A percentile compares a stretch with the other conserved stretches of the same genome.
Evolutionary conservation across 2,329 filamentous ascomycete species (phyloP).

Genomic region (Coniochaeta sp.): DNA sequence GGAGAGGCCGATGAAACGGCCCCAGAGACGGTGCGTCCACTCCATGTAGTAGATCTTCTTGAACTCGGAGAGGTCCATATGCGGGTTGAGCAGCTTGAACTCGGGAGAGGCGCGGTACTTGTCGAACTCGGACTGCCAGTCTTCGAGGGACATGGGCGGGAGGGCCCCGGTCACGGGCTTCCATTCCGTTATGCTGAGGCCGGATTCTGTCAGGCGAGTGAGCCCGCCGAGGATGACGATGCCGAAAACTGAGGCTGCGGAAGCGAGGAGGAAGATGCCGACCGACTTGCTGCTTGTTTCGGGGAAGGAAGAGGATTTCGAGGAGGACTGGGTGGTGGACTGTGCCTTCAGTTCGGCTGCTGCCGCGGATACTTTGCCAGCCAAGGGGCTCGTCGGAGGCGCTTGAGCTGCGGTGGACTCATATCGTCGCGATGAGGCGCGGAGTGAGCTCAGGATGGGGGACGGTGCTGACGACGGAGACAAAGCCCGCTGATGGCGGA

Average conservation of each 20-base stretch:
- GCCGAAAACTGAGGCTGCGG: constrained; percentile 88
- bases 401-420: constrained; percentile 3
- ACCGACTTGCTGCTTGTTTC: constrained; percentile 67
- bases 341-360: constrained; percentile 4
- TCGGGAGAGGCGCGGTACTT: constrained; percentile 92
- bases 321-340: constrained; percentile 13
- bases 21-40: constrained; percentile 94
- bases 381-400: background rate
- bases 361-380: background rate
- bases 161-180: constrained; percentile 88
- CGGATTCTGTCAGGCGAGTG: constrained; percentile 91
- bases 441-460: constrained; percentile 28
- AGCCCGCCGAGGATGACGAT: constrained; percentile 94
- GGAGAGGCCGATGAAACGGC: constrained; percentile 79
- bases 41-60: constrained; percentile 99
- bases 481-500: constrained; percentile 18
- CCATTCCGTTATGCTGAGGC: constrained; percentile 98
- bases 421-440: constrained; percentile 9
- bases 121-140: constrained; percentile 89
- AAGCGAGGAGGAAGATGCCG: constrained; percentile 87
- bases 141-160: constrained; percentile 67
- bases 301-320: constrained; percentile 35
- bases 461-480: constrained; percentile 15
- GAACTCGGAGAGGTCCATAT: constrained; percentile 90
- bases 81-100: constrained; percentile 83